Evolutionary conservation across 1,139 yeast genomes (phyloP), one percentile per base, ranked within the genome.

Genomic region (Suhomyces anneliseae): DNA sequence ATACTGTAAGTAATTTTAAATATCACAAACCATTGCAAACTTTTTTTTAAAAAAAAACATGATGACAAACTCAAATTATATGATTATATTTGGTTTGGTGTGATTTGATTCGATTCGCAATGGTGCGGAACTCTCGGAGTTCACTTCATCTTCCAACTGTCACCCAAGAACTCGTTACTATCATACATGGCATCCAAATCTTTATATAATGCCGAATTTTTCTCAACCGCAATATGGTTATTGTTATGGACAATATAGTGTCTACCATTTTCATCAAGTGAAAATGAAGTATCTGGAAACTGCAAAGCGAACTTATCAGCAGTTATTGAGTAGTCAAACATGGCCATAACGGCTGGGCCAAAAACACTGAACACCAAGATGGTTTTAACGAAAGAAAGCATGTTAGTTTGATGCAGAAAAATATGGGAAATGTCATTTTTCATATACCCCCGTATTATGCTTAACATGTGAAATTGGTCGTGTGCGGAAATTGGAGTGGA

Each of bases 131-230:
- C 36, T 42, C 29, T 41, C 26, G 39, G 12, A 12, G 35, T 10
- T 10, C 15, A 8, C 40, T 29, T 29, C 26, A 8, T 36, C 26
- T 12, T 19, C 33, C 12, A 11, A 4, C 29, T 33, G 19, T 42
- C 40, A 3, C 27, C 33, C 29, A 46, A 39, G 14, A 46, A 41
- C 40, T 37, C 49, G 27, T 40, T 46, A 29, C 32, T 37, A 29
- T 46, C 44, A 32, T 46, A 46, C 43, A 40, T 43, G n/a, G 33
- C 39, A 34, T 46, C 49, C 42, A 46, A 40, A 19, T 46, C 49
- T 27, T 40, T 38, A 34, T 46, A 40, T 27, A 46, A 37, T 9
- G 27, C 19, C 4, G 46, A 40, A 38, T 46, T 31, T 27, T 26
- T 38, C 12, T 46, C 49, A 14, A 46, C 44, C 8, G 49, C 44